phyloP scores from a whole-genome alignment of 345 rosid species.

The Conringia planisiliqua region DNA sequence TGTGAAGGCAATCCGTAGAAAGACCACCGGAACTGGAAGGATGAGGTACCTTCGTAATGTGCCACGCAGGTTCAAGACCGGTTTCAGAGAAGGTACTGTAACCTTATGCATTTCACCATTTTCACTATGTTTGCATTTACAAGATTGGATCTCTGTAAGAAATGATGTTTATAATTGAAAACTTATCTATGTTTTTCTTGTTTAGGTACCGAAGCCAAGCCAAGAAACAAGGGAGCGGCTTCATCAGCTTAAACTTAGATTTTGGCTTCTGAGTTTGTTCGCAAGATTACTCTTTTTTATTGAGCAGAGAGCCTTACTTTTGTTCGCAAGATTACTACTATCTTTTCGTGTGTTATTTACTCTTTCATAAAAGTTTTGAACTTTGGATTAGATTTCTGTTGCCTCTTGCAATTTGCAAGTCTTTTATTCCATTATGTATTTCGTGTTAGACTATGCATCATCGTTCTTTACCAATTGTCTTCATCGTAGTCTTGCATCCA shows the following conservation, averaged over 20 bases:
- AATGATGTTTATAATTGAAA: not conserved
- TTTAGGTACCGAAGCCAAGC: conserved; percentile 67
- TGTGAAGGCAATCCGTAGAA: conserved; percentile 70
- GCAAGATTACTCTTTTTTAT: not conserved
- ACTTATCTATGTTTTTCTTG: not conserved
- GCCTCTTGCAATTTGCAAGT: not conserved
- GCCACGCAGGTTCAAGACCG: conserved; percentile 75
- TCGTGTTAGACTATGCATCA: not conserved
- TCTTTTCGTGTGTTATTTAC: not conserved
- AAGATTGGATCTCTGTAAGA: not conserved
- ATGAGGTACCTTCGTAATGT: conserved; percentile 71
- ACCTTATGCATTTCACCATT: not conserved
- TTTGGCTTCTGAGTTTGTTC: conserved; percentile 19
- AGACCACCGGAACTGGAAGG: conserved; percentile 79
- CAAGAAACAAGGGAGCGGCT: conserved; percentile 52
- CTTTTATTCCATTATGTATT: not conserved
- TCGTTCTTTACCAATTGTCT: not conserved
- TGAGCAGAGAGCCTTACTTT: not conserved
- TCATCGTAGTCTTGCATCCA: not conserved
- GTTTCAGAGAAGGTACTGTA: conserved; percentile 65
- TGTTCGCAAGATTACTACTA: not conserved
- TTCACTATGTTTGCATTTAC: not conserved
- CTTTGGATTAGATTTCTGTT: not conserved
- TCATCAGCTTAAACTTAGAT: conserved; percentile 42
- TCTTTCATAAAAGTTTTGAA: conserved; percentile 5